Percentiles rank a stretch among this genome's conserved stretches.
These are phyloP conservation scores for Aristolochia fimbriata DNA, from an alignment of 164 flowering plant genomes.

Conservation along the genomic window DNA sequence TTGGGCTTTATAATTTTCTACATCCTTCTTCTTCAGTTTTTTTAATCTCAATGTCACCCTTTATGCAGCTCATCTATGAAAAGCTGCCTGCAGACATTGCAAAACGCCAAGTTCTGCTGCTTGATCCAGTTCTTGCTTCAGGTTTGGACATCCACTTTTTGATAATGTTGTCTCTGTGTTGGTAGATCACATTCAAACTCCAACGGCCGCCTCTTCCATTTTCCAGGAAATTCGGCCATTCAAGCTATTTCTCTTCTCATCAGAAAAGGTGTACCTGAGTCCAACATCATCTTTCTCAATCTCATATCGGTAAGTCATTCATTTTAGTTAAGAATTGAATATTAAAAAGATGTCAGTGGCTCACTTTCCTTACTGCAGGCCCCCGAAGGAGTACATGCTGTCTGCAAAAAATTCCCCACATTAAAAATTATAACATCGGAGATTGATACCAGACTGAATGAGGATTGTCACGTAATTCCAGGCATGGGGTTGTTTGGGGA, in stretches of 20 bases:
- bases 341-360: no score
- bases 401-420: conserved; percentile 52
- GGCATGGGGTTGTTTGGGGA: conserved; percentile 90
- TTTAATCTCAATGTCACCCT: conserved; percentile 1
- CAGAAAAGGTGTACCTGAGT: conserved; percentile 67
- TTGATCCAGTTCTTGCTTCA: conserved; percentile 81
- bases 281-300: conserved; percentile 72
- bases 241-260: conserved; percentile 61
- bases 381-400: conserved; percentile 70
- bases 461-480: conserved; percentile 48
- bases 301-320: conserved; percentile 51
- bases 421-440: conserved; percentile 72
- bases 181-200: neutral
- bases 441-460: conserved; percentile 46
- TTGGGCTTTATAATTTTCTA: neutral
- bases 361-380: conserved; percentile 28
- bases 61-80: conserved; percentile 66
- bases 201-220: neutral
- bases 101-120: conserved; percentile 60
- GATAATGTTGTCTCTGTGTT: neutral
- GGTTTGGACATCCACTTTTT: conserved; percentile 23
- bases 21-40: neutral
- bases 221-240: conserved; percentile 71
- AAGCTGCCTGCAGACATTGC: conserved; percentile 68
- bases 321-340: neutral